Evolutionary conservation across 1,139 yeast species (phyloP), one percentile per base, ranked within the genome.

Genomic region (Kodamaea alishanica): DNA sequence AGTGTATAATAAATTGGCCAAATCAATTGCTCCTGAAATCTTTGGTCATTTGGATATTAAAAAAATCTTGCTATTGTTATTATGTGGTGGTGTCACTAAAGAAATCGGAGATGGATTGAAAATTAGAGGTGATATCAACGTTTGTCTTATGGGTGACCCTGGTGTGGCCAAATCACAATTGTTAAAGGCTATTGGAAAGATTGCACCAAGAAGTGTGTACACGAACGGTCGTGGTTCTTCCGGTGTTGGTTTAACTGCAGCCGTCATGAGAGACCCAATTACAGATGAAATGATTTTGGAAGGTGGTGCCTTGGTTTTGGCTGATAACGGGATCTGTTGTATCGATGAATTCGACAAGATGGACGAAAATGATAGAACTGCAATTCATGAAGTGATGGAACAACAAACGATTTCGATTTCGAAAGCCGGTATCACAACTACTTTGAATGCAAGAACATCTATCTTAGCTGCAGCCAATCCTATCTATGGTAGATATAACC

Each of bases 371-470:
- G 98, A 94, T 63, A 77, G 99, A 60, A 92, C 98, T 0, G 97
- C 98, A 4, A 94, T 94, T 57, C 98, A 92, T 64, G 98, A 92
- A 71, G 99, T 94, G 32, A 94, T 94, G 99, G 99, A 94, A 69
- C 99, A 94, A 62, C 98, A 94, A 65, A 94, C 98, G 2, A 92
- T 94, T 46, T 87, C 96, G 25, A 94, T 94, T 45, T 86, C 97
- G 34, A 94, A 94, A 63, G 99, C 98, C 2, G 99, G 99, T 50
- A 92, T 94, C 51, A 87, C 95, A 48, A 94, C 99, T 6, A 89
- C 97, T 1, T 72, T 94, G 50, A 94, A 94, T 60, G 98, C 99
- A 8, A 78, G 99, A 61, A 80, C 98, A 1, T 89, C 97, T 1
- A 87, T 94, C 44, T 66, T 94, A 47, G 98, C 99, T 0, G 98